A percentile compares a stretch with the other conserved stretches of the same genome.
Evolutionary conservation across 345 rosid species (phyloP).

Genomic region (Eucalyptus marginata): DNA sequence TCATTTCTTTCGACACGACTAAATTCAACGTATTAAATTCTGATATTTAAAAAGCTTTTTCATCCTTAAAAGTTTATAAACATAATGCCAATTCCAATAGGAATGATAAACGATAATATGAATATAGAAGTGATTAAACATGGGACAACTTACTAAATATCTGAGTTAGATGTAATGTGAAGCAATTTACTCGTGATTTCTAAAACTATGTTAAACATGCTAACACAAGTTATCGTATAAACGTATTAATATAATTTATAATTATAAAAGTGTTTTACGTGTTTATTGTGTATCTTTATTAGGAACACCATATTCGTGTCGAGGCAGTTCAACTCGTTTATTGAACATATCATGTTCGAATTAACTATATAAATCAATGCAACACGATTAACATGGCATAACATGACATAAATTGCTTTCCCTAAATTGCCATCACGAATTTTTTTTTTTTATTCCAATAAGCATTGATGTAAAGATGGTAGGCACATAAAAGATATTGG

Average conservation of each 20-base stretch:
- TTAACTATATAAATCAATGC: neutral
- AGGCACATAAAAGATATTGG: neutral
- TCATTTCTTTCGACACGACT: neutral
- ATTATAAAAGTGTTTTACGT: neutral
- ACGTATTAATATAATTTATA: neutral
- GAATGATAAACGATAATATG: neutral
- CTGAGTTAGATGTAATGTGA: neutral
- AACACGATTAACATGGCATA: neutral
- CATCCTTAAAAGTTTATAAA: neutral
- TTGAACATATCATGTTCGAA: neutral
- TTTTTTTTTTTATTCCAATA: neutral
- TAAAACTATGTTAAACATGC: neutral
- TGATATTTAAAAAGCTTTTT: neutral
- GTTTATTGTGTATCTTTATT: neutral
- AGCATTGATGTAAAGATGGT: neutral
- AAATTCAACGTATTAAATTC: neutral
- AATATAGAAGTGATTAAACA: neutral
- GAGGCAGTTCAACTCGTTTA: neutral
- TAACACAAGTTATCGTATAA: neutral
- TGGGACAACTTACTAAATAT: neutral
- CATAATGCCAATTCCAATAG: neutral
- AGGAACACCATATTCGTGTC: neutral
- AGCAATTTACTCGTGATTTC: neutral
- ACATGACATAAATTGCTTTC: neutral
- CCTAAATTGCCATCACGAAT: neutral